phyloP scores from a whole-genome alignment of 192 early-diverging fungal species.

The Anaeromyces robustus region DNA sequence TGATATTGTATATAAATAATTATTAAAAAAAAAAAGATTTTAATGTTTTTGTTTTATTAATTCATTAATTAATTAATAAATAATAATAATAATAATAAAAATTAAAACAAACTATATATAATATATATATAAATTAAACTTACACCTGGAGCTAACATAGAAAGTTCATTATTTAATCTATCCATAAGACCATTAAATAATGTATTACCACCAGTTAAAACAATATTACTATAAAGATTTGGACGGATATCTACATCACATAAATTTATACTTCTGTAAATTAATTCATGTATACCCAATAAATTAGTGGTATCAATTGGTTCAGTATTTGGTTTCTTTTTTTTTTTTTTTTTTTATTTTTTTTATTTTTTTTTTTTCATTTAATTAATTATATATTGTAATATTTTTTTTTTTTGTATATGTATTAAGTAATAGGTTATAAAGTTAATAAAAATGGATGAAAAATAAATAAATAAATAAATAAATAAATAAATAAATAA shows the following conservation, averaged over 20 bases:
- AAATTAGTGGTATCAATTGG: constrained; percentile 1
- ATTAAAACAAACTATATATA: too few species aligned
- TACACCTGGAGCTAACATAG: constrained; percentile 49
- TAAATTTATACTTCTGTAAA: constrained; percentile 46
- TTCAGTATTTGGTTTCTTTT: neutral
- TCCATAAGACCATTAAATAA: constrained; percentile 77
- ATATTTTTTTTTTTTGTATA: too few species aligned
- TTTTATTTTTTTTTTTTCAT: too few species aligned
- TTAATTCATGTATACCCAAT: constrained; percentile 51
- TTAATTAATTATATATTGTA: too few species aligned
- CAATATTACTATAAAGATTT: constrained; percentile 60
- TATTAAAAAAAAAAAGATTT: too few species aligned
- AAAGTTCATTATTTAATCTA: constrained; percentile 57
- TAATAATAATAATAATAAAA: neutral
- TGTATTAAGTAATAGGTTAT: too few species aligned
- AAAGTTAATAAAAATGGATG: too few species aligned
- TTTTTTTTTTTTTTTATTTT: too few species aligned
- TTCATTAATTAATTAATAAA: neutral
- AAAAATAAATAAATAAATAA: too few species aligned
- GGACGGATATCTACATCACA: constrained; percentile 84
- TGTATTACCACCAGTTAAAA: constrained; percentile 81
- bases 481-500: neutral
- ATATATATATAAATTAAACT: constrained; percentile 5
- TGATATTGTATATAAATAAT: too few species aligned
- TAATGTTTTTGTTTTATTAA: neutral